Conservation (phyloP, 2,329 filamentous ascomycete genomes). For the Cladophialophora yegresii region DNA sequence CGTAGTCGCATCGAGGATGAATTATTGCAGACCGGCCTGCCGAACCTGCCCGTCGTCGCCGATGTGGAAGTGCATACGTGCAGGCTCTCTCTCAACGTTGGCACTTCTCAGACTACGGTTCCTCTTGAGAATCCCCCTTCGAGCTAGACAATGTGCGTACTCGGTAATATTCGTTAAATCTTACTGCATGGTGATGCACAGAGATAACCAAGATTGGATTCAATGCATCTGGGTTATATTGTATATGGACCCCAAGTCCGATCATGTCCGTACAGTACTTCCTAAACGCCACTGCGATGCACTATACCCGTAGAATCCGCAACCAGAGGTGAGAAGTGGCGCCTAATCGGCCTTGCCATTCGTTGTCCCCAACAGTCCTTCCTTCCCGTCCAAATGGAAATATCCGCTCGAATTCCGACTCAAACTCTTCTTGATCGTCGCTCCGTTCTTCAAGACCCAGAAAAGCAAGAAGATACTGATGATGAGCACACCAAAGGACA, state of each 20-base stretch:
- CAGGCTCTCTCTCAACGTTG: neutral
- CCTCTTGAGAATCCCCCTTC: neutral
- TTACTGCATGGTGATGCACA: neutral
- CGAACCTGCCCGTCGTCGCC: neutral
- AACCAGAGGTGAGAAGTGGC: neutral
- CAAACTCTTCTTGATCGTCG: constrained; percentile 31
- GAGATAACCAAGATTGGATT: neutral
- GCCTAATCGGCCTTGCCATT: constrained; percentile 52
- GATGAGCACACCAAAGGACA: constrained; percentile 46
- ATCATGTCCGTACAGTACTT: neutral
- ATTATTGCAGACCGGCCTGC: no score
- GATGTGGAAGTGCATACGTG: neutral
- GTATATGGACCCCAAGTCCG: neutral
- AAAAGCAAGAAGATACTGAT: constrained; percentile 42
- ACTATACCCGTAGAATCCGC: constrained; percentile 21
- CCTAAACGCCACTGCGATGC: constrained; percentile 29
- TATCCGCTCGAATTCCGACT: constrained; percentile 46
- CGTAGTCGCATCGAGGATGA: neutral
- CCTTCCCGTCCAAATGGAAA: constrained; percentile 53
- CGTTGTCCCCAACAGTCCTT: constrained; percentile 45
- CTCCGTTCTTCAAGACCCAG: constrained; percentile 39
- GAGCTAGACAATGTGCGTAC: neutral
- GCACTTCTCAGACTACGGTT: neutral
- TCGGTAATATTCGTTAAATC: neutral
- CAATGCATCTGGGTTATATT: neutral